Evolutionary conservation across 805 yeast species (phyloP).

Genomic region (Hermanozyma aechmeae): DNA sequence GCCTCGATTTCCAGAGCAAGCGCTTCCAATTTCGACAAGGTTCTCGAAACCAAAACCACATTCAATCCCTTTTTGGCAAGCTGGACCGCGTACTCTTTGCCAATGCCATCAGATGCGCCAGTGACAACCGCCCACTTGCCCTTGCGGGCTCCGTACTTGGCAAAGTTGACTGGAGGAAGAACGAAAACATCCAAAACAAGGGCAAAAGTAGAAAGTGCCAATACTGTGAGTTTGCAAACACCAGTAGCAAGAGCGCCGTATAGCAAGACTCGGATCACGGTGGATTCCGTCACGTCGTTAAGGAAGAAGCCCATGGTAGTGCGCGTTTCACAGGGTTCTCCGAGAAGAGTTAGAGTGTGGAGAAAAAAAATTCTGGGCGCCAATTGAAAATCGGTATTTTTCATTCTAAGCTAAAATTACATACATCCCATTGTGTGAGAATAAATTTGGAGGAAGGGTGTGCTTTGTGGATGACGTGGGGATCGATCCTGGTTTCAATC

Average conservation of each 20-base stretch:
- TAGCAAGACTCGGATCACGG: conserved; percentile 9
- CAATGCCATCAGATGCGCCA: conserved; percentile 97
- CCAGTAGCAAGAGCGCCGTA: conserved; percentile 48
- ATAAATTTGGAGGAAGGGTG: too few relatives aligned
- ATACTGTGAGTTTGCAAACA: conserved; percentile 44
- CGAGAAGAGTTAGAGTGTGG: too few relatives aligned
- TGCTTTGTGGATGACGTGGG: too few relatives aligned
- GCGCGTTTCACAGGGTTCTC: too few relatives aligned
- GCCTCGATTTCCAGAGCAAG: conserved; percentile 54
- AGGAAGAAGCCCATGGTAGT: conserved; percentile 1
- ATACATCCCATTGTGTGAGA: too few relatives aligned
- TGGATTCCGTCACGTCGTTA: not conserved
- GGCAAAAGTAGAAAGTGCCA: conserved; percentile 40
- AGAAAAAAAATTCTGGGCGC: too few relatives aligned
- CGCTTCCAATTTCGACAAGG: conserved; percentile 62
- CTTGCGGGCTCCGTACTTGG: conserved; percentile 63
- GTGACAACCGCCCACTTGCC: conserved; percentile 92
- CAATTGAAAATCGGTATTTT: too few relatives aligned
- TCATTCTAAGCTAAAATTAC: too few relatives aligned
- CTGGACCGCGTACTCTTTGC: conserved; percentile 83
- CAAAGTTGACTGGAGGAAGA: conserved; percentile 49
- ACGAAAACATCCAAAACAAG: conserved; percentile 55
- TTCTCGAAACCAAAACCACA: conserved; percentile 76
- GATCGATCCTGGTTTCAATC: too few relatives aligned
- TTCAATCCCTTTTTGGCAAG: conserved; percentile 82